Evolutionary conservation across 495 filamentous ascomycete genomes (phyloP), one percentile per base, ranked within the genome.

Genomic region (Chaetomium cochliodes): DNA sequence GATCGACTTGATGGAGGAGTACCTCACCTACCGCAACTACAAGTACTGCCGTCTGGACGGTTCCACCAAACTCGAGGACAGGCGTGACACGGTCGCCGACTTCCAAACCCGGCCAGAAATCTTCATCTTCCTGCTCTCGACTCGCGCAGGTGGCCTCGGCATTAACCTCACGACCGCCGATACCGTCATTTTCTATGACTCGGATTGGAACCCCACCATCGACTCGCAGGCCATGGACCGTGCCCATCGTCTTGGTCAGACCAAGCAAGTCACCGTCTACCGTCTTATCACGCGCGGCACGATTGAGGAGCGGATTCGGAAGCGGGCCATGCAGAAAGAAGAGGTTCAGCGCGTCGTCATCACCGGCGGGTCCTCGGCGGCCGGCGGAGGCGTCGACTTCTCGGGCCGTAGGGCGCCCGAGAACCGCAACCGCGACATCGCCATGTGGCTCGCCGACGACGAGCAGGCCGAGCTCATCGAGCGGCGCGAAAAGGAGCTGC

Each of bases 1-100:
- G 94, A 98, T 99, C 72, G 94, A 99, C 72, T 80, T 99, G 42
- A 97, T 97, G 89, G 94, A 99, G 71, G 94, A 99, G 76, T 99
- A 98, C 72, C 83, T 99, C 47, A 98, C 94, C 4, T 98, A 97
- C 79, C 89, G 94, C 68, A 97, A 97, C 77, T 97, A 96, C 86
- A 96, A 96, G 74, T 98, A 98, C 79, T 92, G 93, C 64, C 90
- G 94, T 22, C 85, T 98, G 37, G 94, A 98, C 69, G 94, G 94
- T 72, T 96, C 92, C 37, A 98, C 94, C n/a, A 98, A 97, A 75
- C 84, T 98, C 61, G 94, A 98, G 70, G 96, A 98, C 76, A 88
- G 94, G 70, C 88, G 94, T 67, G 94, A 98, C 76, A 97, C 94
- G 23, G 94, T 98, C 41, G 87, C 92, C 22, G 94, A 97, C 77